Conservation (phyloP, 2,329 filamentous ascomycete genomes). For the Alternaria triticina region DNA sequence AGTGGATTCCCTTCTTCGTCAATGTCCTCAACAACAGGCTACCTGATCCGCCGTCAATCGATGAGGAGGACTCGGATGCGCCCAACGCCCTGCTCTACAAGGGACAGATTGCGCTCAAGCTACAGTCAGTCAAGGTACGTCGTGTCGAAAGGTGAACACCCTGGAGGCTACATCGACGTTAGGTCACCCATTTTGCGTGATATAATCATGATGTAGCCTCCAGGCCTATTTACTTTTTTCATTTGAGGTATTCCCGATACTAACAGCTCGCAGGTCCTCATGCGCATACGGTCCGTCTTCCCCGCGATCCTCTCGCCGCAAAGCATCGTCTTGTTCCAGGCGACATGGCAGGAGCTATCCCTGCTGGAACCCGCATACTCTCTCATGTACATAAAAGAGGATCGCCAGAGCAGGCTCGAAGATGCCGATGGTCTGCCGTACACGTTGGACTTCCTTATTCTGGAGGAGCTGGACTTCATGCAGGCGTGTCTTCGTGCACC, state of each 20-base stretch:
- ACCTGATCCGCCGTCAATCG: slow-evolving; percentile 63
- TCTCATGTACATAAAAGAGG: slow-evolving; percentile 82
- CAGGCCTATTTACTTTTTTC: background rate
- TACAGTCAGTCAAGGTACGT: slow-evolving; percentile 82
- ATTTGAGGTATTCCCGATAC: background rate
- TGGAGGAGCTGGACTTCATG: slow-evolving; percentile 94
- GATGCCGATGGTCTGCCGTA: slow-evolving; percentile 92
- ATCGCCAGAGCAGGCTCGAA: slow-evolving; percentile 85
- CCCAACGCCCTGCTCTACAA: slow-evolving; percentile 73
- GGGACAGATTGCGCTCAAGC: slow-evolving; percentile 82
- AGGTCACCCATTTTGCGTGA: background rate
- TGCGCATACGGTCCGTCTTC: slow-evolving; percentile 87
- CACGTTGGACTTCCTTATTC: slow-evolving; percentile 88
- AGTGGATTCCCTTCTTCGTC: slow-evolving; percentile 91
- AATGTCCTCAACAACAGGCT: slow-evolving; percentile 76
- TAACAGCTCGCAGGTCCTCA: slow-evolving; percentile 67
- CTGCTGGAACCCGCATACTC: slow-evolving; percentile 76
- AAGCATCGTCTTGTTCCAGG: slow-evolving; percentile 81
- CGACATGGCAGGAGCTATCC: slow-evolving; percentile 87
- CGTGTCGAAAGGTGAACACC: background rate
- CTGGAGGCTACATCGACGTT: background rate
- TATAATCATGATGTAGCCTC: background rate
- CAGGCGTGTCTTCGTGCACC: slow-evolving; percentile 88
- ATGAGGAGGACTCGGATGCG: slow-evolving; percentile 64
- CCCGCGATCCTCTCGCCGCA: slow-evolving; percentile 81